phyloP scores from a whole-genome alignment of 306 rosid species.

The Lathyrus sativus region DNA sequence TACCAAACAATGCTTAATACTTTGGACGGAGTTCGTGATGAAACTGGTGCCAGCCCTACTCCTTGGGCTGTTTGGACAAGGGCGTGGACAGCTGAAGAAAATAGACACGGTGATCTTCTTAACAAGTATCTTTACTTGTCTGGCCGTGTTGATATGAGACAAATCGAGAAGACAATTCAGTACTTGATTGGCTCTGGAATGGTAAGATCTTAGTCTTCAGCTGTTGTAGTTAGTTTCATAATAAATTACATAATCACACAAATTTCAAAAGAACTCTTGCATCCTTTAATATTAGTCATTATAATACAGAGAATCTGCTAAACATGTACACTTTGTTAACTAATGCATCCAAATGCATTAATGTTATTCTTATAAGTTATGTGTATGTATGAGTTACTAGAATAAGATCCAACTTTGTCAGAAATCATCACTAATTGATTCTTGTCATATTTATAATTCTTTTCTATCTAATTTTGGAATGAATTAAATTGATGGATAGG shows the following conservation, averaged over 20 bases:
- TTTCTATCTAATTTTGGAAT: neutral
- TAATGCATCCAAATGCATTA: slow-evolving; percentile 10
- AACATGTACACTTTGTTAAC: slow-evolving; percentile 15
- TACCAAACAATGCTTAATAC: slow-evolving; percentile 94
- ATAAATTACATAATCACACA: slow-evolving; percentile 18
- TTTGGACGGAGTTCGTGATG: slow-evolving; percentile 87
- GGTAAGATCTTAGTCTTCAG: slow-evolving; percentile 52
- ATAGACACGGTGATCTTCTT: slow-evolving; percentile 91
- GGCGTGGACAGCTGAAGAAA: slow-evolving; percentile 98
- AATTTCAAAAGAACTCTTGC: neutral
- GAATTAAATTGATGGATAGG: slow-evolving; percentile 48
- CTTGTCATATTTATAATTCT: slow-evolving; percentile 13
- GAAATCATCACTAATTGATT: neutral
- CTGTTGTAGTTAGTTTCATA: slow-evolving; percentile 21
- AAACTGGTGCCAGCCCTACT: slow-evolving; percentile 88
- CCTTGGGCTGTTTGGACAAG: slow-evolving; percentile 96
- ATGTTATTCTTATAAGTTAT: neutral
- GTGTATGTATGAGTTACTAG: slow-evolving; percentile 7
- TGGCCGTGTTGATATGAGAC: slow-evolving; percentile 91
- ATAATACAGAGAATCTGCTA: slow-evolving; percentile 12
- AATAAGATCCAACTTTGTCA: neutral
- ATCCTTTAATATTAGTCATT: slow-evolving; percentile 14
- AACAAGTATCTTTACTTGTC: slow-evolving; percentile 86
- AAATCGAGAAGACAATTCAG: slow-evolving; percentile 90
- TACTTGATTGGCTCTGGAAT: slow-evolving; percentile 90